Percentiles rank a stretch among this genome's conserved stretches.
Conservation (phyloP, 108 stramenopile species). For the Cyclotella atomus region DNA sequence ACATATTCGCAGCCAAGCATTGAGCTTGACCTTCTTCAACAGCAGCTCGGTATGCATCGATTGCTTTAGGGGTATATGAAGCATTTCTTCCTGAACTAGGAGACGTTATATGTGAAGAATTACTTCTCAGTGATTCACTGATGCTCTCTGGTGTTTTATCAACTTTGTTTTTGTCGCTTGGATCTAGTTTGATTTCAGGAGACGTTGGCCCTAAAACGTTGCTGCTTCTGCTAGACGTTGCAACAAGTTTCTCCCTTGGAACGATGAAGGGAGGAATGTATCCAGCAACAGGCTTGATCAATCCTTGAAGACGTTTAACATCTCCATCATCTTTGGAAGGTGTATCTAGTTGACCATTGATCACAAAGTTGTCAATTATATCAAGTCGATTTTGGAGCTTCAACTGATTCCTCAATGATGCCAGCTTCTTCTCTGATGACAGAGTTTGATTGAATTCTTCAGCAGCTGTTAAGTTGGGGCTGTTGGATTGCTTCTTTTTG, state of each 20-base stretch:
- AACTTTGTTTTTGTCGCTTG: no score
- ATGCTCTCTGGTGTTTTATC: no score
- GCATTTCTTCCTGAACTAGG: no score
- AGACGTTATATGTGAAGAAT: no score
- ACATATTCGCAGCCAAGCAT: conserved; percentile 27
- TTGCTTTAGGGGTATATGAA: no score
- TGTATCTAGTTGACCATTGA: not conserved
- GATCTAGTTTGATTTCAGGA: no score
- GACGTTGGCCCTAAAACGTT: no score
- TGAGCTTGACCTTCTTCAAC: conserved; percentile 24
- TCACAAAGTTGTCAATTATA: conserved; percentile 12
- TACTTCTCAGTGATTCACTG: no score
- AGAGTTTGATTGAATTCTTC: conserved; percentile 11
- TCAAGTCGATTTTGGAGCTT: conserved; percentile 19
- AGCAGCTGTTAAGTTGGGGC: conserved; percentile 7
- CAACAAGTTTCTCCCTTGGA: no score
- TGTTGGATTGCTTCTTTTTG: not conserved
- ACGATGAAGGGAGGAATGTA: not conserved
- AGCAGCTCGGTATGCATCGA: conserved; percentile 8
- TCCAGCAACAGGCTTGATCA: conserved; percentile 16
- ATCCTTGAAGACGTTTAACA: conserved; percentile 11
- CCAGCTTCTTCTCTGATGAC: conserved; percentile 24
- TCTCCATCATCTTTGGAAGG: conserved; percentile 18
- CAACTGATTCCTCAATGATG: conserved; percentile 8
- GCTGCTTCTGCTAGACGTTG: no score